Percentiles rank a stretch among this genome's conserved stretches.
Conservation (phyloP, 2,329 filamentous ascomycete species). For the Penicillium vulpinum region DNA sequence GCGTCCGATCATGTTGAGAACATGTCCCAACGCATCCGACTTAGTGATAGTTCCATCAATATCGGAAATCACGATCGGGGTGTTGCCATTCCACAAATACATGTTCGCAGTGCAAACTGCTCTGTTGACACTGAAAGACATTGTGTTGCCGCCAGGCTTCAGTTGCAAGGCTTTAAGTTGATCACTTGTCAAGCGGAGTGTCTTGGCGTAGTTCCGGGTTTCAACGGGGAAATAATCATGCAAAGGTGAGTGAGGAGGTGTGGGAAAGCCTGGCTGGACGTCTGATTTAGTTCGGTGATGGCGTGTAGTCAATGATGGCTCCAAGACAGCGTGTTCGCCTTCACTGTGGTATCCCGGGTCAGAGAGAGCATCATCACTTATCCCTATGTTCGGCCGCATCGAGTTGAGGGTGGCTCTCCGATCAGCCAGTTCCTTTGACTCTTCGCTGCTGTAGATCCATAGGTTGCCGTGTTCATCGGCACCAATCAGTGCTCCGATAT, state of each 20-base stretch:
- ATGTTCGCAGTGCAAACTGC: conserved; percentile 90
- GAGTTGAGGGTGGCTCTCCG: conserved; percentile 58
- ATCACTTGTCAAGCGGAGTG: conserved; percentile 88
- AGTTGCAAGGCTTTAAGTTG: conserved; percentile 85
- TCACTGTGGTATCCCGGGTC: conserved; percentile 97
- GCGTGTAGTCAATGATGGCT: conserved; percentile 58
- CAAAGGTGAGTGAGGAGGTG: conserved; percentile 56
- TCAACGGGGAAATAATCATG: conserved; percentile 57
- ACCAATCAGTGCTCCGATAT: conserved; percentile 91
- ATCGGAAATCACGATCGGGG: conserved; percentile 94
- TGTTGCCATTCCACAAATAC: conserved; percentile 89
- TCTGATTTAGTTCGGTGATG: conserved; percentile 63
- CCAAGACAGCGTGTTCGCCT: conserved; percentile 66
- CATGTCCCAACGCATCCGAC: conserved; percentile 89
- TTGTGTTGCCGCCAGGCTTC: conserved; percentile 81
- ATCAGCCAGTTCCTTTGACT: conserved; percentile 86
- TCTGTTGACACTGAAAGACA: conserved; percentile 95
- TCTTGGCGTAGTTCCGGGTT: conserved; percentile 92
- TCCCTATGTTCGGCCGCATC: conserved; percentile 51
- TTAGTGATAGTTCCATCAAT: conserved; percentile 99
- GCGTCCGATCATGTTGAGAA: conserved; percentile 92
- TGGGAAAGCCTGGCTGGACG: conserved; percentile 67
- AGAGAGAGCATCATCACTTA: conserved; percentile 76
- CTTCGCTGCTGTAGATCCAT: conserved; percentile 99
- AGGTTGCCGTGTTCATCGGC: conserved; percentile 94